phyloP scores from a whole-genome alignment of 2,329 filamentous ascomycete species.

The Talaromyces sp. region DNA sequence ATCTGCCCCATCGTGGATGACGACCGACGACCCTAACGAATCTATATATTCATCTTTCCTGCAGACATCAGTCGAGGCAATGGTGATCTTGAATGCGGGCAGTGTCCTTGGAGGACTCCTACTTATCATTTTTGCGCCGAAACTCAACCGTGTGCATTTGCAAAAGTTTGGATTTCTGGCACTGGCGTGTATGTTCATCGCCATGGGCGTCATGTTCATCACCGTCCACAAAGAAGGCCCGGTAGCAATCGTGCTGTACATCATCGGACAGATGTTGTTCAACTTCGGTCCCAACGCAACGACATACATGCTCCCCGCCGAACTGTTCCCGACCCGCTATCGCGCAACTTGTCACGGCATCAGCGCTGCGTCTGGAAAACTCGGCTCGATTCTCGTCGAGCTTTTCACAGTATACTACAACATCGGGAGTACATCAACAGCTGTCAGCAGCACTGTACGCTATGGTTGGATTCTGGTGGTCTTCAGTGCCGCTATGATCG shows the following conservation, averaged over 20 bases:
- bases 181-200: constrained; percentile 43
- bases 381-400: constrained; percentile 48
- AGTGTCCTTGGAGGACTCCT: constrained; percentile 42
- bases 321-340: constrained; percentile 55
- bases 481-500: constrained; percentile 42
- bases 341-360: constrained; percentile 54
- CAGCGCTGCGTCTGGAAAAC: constrained; percentile 52
- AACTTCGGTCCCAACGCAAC: constrained; percentile 47
- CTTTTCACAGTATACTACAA: constrained; percentile 40
- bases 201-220: constrained; percentile 42
- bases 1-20: constrained; percentile 35
- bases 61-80: constrained; percentile 36
- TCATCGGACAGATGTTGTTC: constrained; percentile 47
- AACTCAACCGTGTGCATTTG: constrained; percentile 40
- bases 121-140: constrained; percentile 39
- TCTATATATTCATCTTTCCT: constrained; percentile 42
- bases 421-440: constrained; percentile 34
- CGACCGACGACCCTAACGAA: constrained; percentile 35
- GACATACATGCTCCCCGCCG: constrained; percentile 51
- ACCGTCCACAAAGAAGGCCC: constrained; percentile 35
- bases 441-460: constrained; percentile 31
- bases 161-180: constrained; percentile 46
- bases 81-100: constrained; percentile 41
- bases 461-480: constrained; percentile 41
- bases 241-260: constrained; percentile 41